A percentile compares a stretch with the other conserved stretches of the same genome.
Conservation (phyloP, 2,329 filamentous ascomycete genomes). For the Dryadomyces quercivorus region DNA sequence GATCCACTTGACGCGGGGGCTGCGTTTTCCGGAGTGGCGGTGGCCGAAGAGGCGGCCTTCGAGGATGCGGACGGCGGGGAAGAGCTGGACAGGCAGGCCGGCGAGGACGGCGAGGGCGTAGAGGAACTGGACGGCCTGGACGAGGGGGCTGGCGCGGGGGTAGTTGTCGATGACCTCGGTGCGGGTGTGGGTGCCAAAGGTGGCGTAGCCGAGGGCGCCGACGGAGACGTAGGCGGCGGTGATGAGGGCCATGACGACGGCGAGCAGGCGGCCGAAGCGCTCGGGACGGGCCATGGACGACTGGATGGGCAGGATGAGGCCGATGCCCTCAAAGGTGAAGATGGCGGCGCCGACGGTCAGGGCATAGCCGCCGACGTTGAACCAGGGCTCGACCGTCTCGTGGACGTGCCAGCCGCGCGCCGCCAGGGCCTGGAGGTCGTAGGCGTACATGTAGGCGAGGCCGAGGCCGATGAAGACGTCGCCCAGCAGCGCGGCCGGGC, state of each 20-base stretch:
- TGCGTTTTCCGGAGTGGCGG: slow-evolving; percentile 52
- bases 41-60: slow-evolving; percentile 54
- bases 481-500: slow-evolving; percentile 54
- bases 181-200: slow-evolving; percentile 55
- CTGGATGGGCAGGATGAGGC: slow-evolving; percentile 64
- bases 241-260: slow-evolving; percentile 59
- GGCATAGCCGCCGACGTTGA: slow-evolving; percentile 58
- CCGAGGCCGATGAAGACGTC: slow-evolving; percentile 63
- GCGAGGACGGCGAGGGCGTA: slow-evolving; percentile 64
- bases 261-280: slow-evolving; percentile 54
- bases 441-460: slow-evolving; percentile 62
- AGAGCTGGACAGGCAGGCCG: slow-evolving; percentile 62
- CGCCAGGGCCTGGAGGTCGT: slow-evolving; percentile 47
- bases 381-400: slow-evolving; percentile 45
- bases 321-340: slow-evolving; percentile 70
- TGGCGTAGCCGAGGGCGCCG: slow-evolving; percentile 61
- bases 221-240: slow-evolving; percentile 62
- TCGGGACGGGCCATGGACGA: slow-evolving; percentile 62
- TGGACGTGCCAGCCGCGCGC: slow-evolving; percentile 38
- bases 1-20: slow-evolving; percentile 57
- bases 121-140: slow-evolving; percentile 64
- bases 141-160: slow-evolving; percentile 56
- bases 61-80: slow-evolving; percentile 60
- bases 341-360: slow-evolving; percentile 62
- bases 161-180: slow-evolving; percentile 70